Conservation (phyloP, 116 monocot genomes). For the Posidonia oceanica region DNA sequence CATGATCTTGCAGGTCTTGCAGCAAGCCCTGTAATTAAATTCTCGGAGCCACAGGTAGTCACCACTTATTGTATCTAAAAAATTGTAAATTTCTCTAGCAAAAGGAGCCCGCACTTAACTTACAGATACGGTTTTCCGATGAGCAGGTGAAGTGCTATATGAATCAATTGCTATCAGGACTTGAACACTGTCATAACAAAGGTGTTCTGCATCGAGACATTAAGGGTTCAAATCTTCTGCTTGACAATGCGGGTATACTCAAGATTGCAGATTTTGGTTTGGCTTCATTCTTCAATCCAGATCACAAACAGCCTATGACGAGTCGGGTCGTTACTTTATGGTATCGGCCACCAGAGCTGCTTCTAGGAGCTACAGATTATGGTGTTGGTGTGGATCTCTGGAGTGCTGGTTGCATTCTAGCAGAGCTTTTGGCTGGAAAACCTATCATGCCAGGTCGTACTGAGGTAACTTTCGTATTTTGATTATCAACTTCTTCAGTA, state of each 20-base stretch:
- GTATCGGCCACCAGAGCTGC: constrained; percentile 84
- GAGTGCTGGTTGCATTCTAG: constrained; percentile 89
- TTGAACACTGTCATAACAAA: constrained; percentile 65
- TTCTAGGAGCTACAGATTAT: constrained; percentile 77
- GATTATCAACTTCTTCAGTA: not conserved
- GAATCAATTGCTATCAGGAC: constrained; percentile 62
- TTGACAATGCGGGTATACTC: constrained; percentile 51
- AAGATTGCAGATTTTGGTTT: constrained; percentile 86
- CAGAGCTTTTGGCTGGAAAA: constrained; percentile 71
- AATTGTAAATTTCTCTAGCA: too few relatives aligned
- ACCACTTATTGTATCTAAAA: not conserved
- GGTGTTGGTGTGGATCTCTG: constrained; percentile 72
- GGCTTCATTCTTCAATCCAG: constrained; percentile 62
- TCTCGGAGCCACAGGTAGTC: constrained; percentile 72
- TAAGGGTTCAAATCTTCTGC: constrained; percentile 57
- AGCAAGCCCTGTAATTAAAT: constrained; percentile 63
- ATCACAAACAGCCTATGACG: constrained; percentile 66
- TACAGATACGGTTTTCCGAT: not conserved
- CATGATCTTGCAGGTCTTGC: constrained; percentile 93
- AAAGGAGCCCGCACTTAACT: too few relatives aligned
- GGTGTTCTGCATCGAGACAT: constrained; percentile 64
- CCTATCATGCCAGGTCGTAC: constrained; percentile 89
- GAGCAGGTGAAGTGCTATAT: constrained; percentile 85
- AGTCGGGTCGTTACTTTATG: constrained; percentile 83
- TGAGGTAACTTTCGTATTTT: constrained; percentile 35